These are phyloP conservation scores for Monosporascus sp. DNA, from an alignment of 2,329 filamentous ascomycete species.

Conservation along the genomic window DNA sequence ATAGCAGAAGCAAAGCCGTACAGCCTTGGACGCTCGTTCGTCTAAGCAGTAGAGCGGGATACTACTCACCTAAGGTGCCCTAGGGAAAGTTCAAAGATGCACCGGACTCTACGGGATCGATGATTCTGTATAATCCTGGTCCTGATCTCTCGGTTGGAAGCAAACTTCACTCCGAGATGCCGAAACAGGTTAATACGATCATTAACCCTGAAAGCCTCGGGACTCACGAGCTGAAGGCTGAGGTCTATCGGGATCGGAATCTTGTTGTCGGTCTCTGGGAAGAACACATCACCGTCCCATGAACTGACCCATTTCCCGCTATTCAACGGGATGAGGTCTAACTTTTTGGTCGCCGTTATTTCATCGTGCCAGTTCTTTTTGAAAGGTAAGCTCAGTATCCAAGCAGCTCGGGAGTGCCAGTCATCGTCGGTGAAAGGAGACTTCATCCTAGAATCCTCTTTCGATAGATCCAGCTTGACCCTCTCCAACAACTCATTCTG, in stretches of 20 bases:
- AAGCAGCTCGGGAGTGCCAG: conserved; percentile 15
- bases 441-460: conserved; percentile 10
- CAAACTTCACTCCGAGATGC: not conserved
- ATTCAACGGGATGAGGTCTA: conserved; percentile 13
- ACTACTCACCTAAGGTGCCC: not conserved
- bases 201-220: not conserved
- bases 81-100: not conserved
- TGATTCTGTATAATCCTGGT: not conserved
- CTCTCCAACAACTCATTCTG: conserved; percentile 2
- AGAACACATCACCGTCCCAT: not conserved
- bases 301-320: conserved; percentile 11
- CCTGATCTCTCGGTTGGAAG: not conserved
- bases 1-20: too few relatives aligned
- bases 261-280: not conserved
- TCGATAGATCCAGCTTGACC: conserved; percentile 6
- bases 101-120: not conserved
- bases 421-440: conserved; percentile 9
- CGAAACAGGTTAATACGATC: not conserved
- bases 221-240: not conserved
- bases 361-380: not conserved
- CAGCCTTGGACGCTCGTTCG: too few relatives aligned
- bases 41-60: not conserved
- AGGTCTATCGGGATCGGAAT: not conserved
- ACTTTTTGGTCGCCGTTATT: not conserved
- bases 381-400: conserved; percentile 8